Evolutionary conservation across 768 basidiomycete species (phyloP).

Genomic region (Macrolepiota albuminosa): DNA sequence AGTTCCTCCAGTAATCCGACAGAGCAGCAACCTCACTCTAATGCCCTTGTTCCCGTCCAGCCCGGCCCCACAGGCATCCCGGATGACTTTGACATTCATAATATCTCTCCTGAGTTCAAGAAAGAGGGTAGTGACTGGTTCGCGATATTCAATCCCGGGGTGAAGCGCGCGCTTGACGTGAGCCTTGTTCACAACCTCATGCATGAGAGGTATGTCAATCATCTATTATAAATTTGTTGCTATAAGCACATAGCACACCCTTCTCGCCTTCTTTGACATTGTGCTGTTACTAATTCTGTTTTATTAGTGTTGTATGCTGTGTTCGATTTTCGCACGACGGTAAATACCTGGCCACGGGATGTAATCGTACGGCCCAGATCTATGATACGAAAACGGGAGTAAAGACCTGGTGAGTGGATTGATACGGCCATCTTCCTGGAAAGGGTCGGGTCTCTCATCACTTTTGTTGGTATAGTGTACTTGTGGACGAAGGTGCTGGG

Average conservation of each 20-base stretch:
- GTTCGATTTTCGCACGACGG: constrained; percentile 94
- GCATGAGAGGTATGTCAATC: constrained; percentile 70
- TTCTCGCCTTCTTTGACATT: not conserved
- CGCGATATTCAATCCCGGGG: constrained; percentile 79
- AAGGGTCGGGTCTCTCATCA: constrained; percentile 3
- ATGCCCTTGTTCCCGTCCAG: constrained; percentile 17
- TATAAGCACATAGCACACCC: not conserved
- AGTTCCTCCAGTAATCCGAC: constrained; percentile 8
- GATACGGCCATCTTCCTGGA: constrained; percentile 3
- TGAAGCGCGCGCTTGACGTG: constrained; percentile 76
- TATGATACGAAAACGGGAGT: constrained; percentile 87
- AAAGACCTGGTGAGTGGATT: constrained; percentile 68
- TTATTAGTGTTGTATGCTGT: constrained; percentile 63
- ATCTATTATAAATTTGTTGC: not conserved
- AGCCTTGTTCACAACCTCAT: constrained; percentile 79
- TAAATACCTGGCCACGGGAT: constrained; percentile 89
- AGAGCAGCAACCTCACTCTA: constrained; percentile 11
- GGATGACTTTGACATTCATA: constrained; percentile 37
- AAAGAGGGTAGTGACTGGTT: constrained; percentile 87
- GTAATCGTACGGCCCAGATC: constrained; percentile 93
- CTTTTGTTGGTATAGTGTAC: constrained; percentile 41
- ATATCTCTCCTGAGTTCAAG: constrained; percentile 49
- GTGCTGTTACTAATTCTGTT: not conserved
- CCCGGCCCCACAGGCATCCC: constrained; percentile 31
- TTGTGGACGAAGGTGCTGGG: constrained; percentile 70